Conservation (phyloP, 805 yeast genomes). For the Monosporozyma siamensis region DNA sequence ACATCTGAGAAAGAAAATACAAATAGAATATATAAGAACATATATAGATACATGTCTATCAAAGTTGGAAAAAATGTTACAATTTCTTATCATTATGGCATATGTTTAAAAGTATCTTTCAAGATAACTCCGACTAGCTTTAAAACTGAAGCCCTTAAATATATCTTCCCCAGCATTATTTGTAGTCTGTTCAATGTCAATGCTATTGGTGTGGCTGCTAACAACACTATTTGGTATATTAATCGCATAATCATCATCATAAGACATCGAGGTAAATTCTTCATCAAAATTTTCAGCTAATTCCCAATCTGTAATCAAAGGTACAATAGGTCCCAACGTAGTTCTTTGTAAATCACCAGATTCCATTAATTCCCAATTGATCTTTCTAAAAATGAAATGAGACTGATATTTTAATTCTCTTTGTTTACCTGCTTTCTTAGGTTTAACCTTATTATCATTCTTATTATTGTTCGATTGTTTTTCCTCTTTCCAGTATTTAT, state of each 20-base stretch:
- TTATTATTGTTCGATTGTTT: conserved; percentile 3
- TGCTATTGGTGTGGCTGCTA: conserved; percentile 2
- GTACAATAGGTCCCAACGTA: conserved; percentile 68
- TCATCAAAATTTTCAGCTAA: conserved; percentile 78
- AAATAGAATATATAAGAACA: too few relatives aligned
- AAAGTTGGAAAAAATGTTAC: too few relatives aligned
- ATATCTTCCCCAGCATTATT: conserved; percentile 12
- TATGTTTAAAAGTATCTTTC: conserved; percentile 29
- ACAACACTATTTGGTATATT: not conserved
- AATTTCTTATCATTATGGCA: too few relatives aligned
- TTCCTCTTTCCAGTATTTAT: conserved; percentile 35
- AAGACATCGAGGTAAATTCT: conserved; percentile 65
- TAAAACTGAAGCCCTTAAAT: conserved; percentile 32
- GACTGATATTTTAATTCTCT: conserved; percentile 37
- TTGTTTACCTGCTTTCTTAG: conserved; percentile 24
- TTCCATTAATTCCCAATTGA: conserved; percentile 57
- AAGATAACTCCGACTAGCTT: conserved; percentile 29
- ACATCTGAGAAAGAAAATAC: too few relatives aligned
- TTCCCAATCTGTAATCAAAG: conserved; percentile 70
- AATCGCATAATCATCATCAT: conserved; percentile 15
- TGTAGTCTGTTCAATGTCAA: not conserved
- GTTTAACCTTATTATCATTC: conserved; percentile 9
- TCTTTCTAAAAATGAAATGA: conserved; percentile 68
- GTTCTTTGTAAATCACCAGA: conserved; percentile 36
- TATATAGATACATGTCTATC: too few relatives aligned